Percentiles rank a stretch among this genome's conserved stretches.
phyloP scores from a whole-genome alignment of 1,284 basidiomycete genomes.

The Boletus smithii region DNA sequence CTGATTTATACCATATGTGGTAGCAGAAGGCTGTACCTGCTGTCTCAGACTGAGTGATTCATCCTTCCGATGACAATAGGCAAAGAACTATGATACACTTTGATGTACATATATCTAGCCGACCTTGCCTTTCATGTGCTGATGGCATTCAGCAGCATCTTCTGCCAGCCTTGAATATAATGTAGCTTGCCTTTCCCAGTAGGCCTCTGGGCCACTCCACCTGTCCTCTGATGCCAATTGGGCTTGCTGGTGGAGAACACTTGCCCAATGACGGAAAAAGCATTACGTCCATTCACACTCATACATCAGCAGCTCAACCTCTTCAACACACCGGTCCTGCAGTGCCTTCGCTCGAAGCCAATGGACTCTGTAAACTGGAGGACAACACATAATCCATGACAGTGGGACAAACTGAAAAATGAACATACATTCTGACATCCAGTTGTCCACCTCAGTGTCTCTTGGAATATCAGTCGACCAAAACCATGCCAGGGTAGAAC shows the following conservation, averaged over 20 bases:
- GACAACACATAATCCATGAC: neutral
- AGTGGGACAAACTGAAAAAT: neutral
- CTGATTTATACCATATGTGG: too few relatives aligned
- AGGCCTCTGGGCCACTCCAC: neutral
- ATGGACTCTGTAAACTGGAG: neutral
- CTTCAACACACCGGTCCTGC: neutral
- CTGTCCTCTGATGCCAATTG: neutral
- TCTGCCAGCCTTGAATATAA: neutral
- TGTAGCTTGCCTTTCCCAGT: neutral
- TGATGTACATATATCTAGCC: too few relatives aligned
- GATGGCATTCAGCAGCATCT: too few relatives aligned
- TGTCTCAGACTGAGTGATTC: too few relatives aligned
- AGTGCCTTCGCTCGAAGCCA: neutral
- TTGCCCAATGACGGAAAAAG: neutral
- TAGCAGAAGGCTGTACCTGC: too few relatives aligned
- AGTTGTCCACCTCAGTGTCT: neutral
- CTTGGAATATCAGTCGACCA: neutral
- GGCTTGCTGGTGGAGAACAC: neutral
- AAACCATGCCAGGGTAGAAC: too few relatives aligned
- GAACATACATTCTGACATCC: neutral
- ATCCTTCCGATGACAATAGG: too few relatives aligned
- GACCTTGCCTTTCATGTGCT: too few relatives aligned
- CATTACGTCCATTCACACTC: neutral
- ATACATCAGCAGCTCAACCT: neutral
- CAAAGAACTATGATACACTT: too few relatives aligned